Evolutionary conservation across 495 filamentous ascomycete species (phyloP).

Genomic region (Penicillium canescens): DNA sequence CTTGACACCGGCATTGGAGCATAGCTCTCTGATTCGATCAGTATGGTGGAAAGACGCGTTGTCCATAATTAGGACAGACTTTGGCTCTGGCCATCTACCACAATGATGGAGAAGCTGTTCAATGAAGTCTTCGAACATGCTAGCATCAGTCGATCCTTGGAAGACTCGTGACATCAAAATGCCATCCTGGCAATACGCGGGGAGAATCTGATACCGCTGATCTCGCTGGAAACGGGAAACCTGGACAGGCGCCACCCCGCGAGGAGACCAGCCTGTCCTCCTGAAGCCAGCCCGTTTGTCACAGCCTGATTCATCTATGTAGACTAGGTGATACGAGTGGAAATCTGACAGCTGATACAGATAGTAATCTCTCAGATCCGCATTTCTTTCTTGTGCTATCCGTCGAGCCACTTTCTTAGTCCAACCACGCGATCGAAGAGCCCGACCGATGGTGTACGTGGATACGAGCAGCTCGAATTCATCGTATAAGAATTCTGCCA

Average conservation of each 20-base stretch:
- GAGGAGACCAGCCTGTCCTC: background rate
- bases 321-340: background rate
- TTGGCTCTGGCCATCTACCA: background rate
- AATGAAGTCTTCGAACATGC: background rate
- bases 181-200: background rate
- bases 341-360: background rate
- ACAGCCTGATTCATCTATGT: conserved; percentile 2
- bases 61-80: background rate
- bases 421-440: background rate
- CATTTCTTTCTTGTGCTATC: background rate
- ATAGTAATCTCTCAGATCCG: background rate
- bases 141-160: background rate
- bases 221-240: background rate
- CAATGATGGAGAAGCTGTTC: background rate
- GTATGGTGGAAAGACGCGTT: background rate
- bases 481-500: no score
- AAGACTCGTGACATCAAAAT: background rate
- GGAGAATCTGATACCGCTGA: background rate
- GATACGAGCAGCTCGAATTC: no score
- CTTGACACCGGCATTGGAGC: conserved; percentile 28
- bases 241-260: background rate
- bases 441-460: no score
- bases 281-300: conserved; percentile 1
- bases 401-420: background rate
- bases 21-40: conserved; percentile 29